phyloP scores from a whole-genome alignment of 495 filamentous ascomycete species.

The Oidiodendron maius region DNA sequence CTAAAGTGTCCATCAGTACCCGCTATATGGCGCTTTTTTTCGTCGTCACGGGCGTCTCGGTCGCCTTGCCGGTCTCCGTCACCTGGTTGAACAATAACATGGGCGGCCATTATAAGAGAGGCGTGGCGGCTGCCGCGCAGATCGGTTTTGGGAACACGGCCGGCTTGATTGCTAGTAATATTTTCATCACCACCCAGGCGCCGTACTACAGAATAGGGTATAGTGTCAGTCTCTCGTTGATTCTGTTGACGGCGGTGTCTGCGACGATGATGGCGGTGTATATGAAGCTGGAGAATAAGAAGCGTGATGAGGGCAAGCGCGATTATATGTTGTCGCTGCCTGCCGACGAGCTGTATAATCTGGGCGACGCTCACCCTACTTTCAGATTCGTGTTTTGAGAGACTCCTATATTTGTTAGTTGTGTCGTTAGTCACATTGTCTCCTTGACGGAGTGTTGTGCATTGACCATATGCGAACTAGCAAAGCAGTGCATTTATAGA shows the following conservation, averaged over 20 bases:
- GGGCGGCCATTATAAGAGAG: slow-evolving; percentile 55
- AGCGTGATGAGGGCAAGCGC: slow-evolving; percentile 41
- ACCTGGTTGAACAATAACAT: slow-evolving; percentile 40
- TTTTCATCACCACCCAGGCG: slow-evolving; percentile 37
- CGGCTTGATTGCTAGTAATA: slow-evolving; percentile 50
- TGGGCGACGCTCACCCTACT: slow-evolving; percentile 51
- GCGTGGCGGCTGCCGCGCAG: slow-evolving; percentile 48
- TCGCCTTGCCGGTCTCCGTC: slow-evolving; percentile 30
- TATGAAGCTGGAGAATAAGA: slow-evolving; percentile 38
- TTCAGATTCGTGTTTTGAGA: too few relatives aligned
- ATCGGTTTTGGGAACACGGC: slow-evolving; percentile 49
- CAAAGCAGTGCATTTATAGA: too few relatives aligned
- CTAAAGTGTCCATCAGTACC: slow-evolving; percentile 8
- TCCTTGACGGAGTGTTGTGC: too few relatives aligned
- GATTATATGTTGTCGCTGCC: slow-evolving; percentile 37
- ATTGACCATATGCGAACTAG: too few relatives aligned
- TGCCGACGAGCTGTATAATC: slow-evolving; percentile 39
- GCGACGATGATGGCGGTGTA: slow-evolving; percentile 6
- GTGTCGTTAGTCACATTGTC: too few relatives aligned
- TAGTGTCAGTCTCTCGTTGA: slow-evolving; percentile 4
- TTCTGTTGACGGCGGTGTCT: slow-evolving; percentile 1
- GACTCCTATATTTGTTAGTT: too few relatives aligned
- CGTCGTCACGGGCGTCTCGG: slow-evolving; percentile 27
- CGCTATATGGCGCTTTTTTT: slow-evolving; percentile 36
- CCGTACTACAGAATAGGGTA: slow-evolving; percentile 46